Base-by-base conservation (phyloP, 306 rosid genomes). In the Betula pendula region DNA sequence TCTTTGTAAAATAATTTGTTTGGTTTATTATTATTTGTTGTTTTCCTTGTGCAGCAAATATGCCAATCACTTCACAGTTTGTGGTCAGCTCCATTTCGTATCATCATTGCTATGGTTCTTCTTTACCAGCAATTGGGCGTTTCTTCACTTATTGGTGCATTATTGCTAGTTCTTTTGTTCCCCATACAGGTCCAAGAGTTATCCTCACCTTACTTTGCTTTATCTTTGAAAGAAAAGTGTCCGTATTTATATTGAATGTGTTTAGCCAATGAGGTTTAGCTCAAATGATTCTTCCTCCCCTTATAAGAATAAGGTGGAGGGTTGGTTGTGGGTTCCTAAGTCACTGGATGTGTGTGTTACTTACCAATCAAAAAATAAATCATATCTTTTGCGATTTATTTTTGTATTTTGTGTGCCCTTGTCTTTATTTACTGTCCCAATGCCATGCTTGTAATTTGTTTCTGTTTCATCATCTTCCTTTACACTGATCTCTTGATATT, bases 51-150 rank as follows among this genome's bases (percentile, higher is more conserved):
- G 56, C 84, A 94, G 97, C 93, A 92, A 90, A 81, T 86, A 71
- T 85, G 93, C 67, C 88, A 85, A 77, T 90, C 81, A 71, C 96
- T 94, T 82, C 98, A 94, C 52, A 92, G 85, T 38, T 56, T 90
- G 31, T 94, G 98, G 98, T 94, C 98, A 19, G 83, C 97, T 29
- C 98, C 98, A n/a, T 90, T 94, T 68, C 93, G 94, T 80, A 94
- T 92, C 62, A 77, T 52, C 66, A 67, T 89, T 51, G 73, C 98
- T 35, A 81, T 90, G 94, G 83, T 86, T 89, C 98, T 94, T 67
- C 82, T 94, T 14, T 94, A 90, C 90, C 96, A 86, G 86, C 98
- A 94, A 73, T 85, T 94, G 55, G 98, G 98, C 33, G 90, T 92
- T 81, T 90, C 98, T 73, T 87, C 98, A 31, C 89, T 94, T 78